Conservation (phyloP, 148 eudicot genomes). For the Chenopodium quinoa region DNA sequence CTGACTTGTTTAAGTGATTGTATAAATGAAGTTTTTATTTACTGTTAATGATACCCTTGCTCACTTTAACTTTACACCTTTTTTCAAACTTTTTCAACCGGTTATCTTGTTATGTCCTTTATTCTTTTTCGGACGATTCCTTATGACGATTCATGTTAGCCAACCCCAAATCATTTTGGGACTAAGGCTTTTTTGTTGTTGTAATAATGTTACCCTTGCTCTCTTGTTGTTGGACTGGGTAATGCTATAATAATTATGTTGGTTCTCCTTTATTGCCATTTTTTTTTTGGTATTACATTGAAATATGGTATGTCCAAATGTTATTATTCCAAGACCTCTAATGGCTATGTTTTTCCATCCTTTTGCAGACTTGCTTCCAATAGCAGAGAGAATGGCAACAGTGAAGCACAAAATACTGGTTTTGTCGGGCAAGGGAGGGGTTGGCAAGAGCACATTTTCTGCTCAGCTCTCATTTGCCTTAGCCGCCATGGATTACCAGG, state of each 20-base stretch:
- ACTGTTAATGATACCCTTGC: too few species aligned
- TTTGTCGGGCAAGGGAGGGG: slow-evolving; percentile 88
- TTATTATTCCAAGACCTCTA: background rate
- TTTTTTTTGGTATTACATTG: background rate
- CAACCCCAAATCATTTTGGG: too few species aligned
- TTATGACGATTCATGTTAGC: too few species aligned
- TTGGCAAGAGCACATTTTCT: slow-evolving; percentile 94
- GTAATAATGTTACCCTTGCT: background rate
- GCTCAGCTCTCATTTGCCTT: slow-evolving; percentile 86
- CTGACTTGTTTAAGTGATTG: background rate
- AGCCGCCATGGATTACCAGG: slow-evolving; percentile 76
- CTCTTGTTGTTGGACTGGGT: background rate
- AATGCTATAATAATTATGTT: background rate
- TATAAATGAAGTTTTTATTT: background rate
- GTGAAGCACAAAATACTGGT: slow-evolving; percentile 92
- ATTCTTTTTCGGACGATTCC: too few species aligned
- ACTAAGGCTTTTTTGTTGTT: too few species aligned
- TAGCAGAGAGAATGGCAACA: slow-evolving; percentile 88
- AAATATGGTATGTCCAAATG: background rate
- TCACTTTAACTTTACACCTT: too few species aligned
- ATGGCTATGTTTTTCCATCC: background rate
- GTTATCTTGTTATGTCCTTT: too few species aligned
- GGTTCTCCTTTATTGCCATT: background rate
- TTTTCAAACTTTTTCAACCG: too few species aligned
- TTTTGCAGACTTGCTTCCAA: slow-evolving; percentile 69